A percentile compares a stretch with the other conserved stretches of the same genome.
Evolutionary conservation across 2,329 filamentous ascomycete species (phyloP).

Genomic region (Aspergillus brasiliensis): DNA sequence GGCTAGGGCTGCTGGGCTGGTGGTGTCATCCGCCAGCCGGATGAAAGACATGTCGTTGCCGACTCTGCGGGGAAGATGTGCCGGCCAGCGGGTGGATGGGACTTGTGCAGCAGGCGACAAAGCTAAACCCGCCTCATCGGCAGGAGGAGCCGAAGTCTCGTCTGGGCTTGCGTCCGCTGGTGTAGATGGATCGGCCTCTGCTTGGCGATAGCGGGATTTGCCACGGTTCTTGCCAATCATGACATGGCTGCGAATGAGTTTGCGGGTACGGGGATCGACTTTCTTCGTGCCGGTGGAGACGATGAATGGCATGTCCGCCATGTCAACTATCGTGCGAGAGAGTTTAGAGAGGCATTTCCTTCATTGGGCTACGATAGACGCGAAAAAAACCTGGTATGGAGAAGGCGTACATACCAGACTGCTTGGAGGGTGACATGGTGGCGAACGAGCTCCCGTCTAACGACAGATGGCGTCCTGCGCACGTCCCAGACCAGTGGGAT

Average conservation of each 20-base stretch:
- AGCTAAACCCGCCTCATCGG: not conserved
- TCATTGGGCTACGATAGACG: not conserved
- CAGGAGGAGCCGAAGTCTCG: not conserved
- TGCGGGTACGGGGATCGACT: conserved; percentile 33
- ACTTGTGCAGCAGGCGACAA: conserved; percentile 15
- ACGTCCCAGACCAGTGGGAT: not conserved
- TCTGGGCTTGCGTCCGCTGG: not conserved
- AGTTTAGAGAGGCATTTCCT: not conserved
- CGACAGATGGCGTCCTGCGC: not conserved
- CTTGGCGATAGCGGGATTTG: conserved; percentile 18
- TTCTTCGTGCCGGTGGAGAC: conserved; percentile 18
- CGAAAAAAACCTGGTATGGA: not conserved
- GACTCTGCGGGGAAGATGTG: not conserved
- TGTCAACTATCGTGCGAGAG: not conserved
- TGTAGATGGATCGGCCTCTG: not conserved
- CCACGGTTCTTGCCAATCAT: conserved; percentile 49
- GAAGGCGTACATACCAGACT: not conserved
- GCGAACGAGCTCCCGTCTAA: not conserved
- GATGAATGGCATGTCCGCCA: conserved; percentile 4
- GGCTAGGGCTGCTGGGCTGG: not conserved
- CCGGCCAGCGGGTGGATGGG: not conserved
- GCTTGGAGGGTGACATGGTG: not conserved
- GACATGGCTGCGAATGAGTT: conserved; percentile 45
- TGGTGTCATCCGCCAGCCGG: not conserved
- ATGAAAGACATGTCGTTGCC: not conserved